Evolutionary conservation across 2,329 filamentous ascomycete genomes (phyloP).

Genomic region (Fusarium sp.): DNA sequence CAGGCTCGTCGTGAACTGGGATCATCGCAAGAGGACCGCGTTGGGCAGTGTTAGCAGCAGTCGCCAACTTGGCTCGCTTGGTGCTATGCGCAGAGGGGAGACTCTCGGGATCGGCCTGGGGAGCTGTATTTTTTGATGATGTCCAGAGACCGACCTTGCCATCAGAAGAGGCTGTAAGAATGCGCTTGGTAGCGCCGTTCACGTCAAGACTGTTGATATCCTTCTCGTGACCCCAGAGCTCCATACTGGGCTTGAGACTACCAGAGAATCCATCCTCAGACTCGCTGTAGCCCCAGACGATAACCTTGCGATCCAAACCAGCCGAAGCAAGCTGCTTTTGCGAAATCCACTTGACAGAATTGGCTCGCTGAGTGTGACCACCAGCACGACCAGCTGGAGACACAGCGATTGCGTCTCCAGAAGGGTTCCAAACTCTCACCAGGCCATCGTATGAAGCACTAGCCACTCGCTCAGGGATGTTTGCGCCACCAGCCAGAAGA

Average conservation of each 20-base stretch:
- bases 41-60: conserved; percentile 64
- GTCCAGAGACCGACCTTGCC: conserved; percentile 90
- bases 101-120: conserved; percentile 75
- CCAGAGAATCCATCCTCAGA: conserved; percentile 68
- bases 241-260: conserved; percentile 76
- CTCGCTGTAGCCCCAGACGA: conserved; percentile 90
- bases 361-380: conserved; percentile 81
- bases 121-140: conserved; percentile 78
- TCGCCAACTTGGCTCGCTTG: conserved; percentile 79
- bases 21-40: conserved; percentile 83
- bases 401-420: conserved; percentile 84
- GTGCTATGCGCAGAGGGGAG: conserved; percentile 74
- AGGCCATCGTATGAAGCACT: conserved; percentile 94
- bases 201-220: conserved; percentile 80
- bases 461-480: conserved; percentile 70
- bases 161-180: conserved; percentile 88
- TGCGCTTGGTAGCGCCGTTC: conserved; percentile 76
- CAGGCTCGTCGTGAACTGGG: conserved; percentile 75
- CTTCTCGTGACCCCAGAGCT: conserved; percentile 84
- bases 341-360: conserved; percentile 85
- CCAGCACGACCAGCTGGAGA: conserved; percentile 74
- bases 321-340: conserved; percentile 82
- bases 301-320: conserved; percentile 84
- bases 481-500: conserved; percentile 52
- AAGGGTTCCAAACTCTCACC: conserved; percentile 88